These are phyloP conservation scores for Oidiodendron maius DNA, from an alignment of 495 filamentous ascomycete genomes.

Conservation along the genomic window DNA sequence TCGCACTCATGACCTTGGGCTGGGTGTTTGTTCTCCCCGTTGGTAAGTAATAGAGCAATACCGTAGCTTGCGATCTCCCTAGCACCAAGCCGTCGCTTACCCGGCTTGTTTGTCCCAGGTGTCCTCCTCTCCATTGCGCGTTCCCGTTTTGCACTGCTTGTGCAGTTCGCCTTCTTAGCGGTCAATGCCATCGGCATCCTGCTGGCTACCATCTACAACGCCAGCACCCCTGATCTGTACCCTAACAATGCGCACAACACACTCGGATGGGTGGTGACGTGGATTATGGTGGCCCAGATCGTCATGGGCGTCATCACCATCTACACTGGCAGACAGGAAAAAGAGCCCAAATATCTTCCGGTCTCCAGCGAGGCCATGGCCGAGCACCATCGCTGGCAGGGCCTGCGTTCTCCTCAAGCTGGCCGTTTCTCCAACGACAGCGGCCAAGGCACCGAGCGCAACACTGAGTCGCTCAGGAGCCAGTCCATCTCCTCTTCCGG, in stretches of 20 bases:
- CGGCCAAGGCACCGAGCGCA: conserved; percentile 77
- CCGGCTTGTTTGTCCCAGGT: too few species aligned
- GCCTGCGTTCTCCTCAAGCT: conserved; percentile 25
- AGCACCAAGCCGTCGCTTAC: neutral
- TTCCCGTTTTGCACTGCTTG: conserved; percentile 66
- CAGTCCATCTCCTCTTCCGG: conserved; percentile 56
- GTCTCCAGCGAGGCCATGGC: conserved; percentile 64
- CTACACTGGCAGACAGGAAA: conserved; percentile 35
- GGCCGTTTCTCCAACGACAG: conserved; percentile 80
- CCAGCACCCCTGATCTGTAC: conserved; percentile 81
- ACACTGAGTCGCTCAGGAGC: conserved; percentile 57
- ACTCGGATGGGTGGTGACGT: conserved; percentile 81
- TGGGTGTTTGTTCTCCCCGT: conserved; percentile 84
- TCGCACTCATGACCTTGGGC: conserved; percentile 67
- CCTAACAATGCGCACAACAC: conserved; percentile 83
- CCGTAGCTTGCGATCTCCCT: neutral
- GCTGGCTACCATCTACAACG: conserved; percentile 71
- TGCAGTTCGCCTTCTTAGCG: conserved; percentile 71
- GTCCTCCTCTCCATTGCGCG: conserved; percentile 80
- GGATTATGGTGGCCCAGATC: conserved; percentile 62
- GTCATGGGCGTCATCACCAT: conserved; percentile 56
- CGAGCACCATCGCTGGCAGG: conserved; percentile 50
- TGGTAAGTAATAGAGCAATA: conserved; percentile 47
- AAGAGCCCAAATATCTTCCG: conserved; percentile 54
- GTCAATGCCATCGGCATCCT: conserved; percentile 67